phyloP scores from a whole-genome alignment of 192 early-diverging fungal species.

The Umbelopsis sp. region DNA sequence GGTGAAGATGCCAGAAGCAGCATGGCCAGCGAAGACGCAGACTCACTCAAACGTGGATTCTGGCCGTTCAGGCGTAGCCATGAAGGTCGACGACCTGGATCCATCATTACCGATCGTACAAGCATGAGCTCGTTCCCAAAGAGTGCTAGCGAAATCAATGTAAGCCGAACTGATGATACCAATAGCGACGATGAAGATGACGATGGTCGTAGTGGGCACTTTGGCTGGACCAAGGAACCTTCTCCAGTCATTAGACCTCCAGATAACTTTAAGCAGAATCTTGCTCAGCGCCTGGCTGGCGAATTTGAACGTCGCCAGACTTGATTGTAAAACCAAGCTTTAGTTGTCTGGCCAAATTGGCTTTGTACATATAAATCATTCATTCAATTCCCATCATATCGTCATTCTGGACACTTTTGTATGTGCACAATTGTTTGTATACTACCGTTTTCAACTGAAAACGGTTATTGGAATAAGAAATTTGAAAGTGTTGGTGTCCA shows the following conservation, averaged over 20 bases:
- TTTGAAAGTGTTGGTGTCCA: no score
- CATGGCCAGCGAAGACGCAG: constrained; percentile 3
- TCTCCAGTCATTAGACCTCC: neutral
- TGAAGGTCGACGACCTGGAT: neutral
- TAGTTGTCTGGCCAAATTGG: neutral
- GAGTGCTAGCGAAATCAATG: constrained; percentile 9
- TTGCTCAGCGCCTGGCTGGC: constrained; percentile 10
- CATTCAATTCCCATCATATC: no score
- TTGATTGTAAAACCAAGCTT: neutral
- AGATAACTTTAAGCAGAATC: constrained; percentile 6
- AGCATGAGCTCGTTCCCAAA: neutral
- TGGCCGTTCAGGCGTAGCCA: constrained; percentile 27
- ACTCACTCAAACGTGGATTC: neutral
- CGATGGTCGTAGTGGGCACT: neutral
- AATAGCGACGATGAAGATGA: constrained; percentile 8
- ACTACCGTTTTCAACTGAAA: no score
- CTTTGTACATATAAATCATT: no score
- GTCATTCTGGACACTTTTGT: no score
- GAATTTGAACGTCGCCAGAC: constrained; percentile 16
- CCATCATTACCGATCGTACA: constrained; percentile 1
- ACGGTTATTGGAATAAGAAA: no score
- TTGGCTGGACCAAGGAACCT: constrained; percentile 16
- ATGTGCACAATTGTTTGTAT: no score
- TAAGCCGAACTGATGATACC: neutral
- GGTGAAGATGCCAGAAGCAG: neutral